phyloP scores from a whole-genome alignment of 768 basidiomycete genomes.

The Trametes cingulata region DNA sequence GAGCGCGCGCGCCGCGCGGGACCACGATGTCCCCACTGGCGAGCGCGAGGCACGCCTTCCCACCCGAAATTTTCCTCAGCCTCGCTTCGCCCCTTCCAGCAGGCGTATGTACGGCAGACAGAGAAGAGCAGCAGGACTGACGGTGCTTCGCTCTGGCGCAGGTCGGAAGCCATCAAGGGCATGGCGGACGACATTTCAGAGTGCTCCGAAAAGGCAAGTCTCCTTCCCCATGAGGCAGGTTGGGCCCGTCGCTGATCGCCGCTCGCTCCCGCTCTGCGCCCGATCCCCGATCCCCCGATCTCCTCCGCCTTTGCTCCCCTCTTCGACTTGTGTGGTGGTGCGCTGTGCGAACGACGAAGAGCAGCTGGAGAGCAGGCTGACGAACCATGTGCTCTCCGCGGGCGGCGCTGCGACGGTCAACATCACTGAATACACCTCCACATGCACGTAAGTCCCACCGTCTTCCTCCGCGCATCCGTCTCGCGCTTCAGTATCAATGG shows the following conservation, averaged over 20 bases:
- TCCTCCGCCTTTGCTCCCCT: neutral
- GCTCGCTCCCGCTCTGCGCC: neutral
- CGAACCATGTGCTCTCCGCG: conserved; percentile 25
- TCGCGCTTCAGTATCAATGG: neutral
- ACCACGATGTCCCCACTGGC: too few species aligned
- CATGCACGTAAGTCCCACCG: conserved; percentile 23
- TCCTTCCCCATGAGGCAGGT: neutral
- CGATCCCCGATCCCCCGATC: too few species aligned
- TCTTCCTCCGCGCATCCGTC: neutral
- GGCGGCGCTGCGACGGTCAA: conserved; percentile 25
- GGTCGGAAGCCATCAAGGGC: conserved; percentile 36
- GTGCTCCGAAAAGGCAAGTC: conserved; percentile 34
- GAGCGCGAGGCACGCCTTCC: neutral
- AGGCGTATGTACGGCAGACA: neutral
- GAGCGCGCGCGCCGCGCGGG: too few species aligned
- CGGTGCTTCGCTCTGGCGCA: conserved; percentile 21
- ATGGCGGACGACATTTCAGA: conserved; percentile 38
- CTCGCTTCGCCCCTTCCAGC: too few species aligned
- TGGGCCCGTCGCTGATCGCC: neutral
- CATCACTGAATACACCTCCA: conserved; percentile 26
- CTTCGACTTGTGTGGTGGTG: too few species aligned
- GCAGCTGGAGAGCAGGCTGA: conserved; percentile 26
- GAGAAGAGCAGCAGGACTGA: neutral
- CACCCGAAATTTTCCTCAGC: too few species aligned
- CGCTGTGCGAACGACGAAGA: neutral